phyloP scores from a whole-genome alignment of 2,329 filamentous ascomycete species.

The Talaromyces sp. region DNA sequence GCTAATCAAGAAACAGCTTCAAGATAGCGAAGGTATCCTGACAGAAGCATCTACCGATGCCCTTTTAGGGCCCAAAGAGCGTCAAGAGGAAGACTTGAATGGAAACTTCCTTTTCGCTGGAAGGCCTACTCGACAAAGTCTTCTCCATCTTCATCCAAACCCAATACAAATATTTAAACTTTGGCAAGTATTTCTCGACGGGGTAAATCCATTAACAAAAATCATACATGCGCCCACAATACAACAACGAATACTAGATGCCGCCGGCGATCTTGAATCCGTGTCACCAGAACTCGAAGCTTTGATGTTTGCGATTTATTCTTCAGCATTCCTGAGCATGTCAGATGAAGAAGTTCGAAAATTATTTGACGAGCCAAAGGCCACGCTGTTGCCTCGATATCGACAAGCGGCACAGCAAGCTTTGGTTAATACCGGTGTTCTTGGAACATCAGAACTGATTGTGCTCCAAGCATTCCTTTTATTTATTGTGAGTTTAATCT shows the following conservation, averaged over 20 bases:
- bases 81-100: slow-evolving; percentile 4
- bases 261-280: slow-evolving; percentile 14
- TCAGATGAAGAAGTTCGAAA: slow-evolving; percentile 21
- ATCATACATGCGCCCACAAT: slow-evolving; percentile 23
- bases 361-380: slow-evolving; percentile 17
- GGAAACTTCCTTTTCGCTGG: slow-evolving; percentile 9
- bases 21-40: slow-evolving; percentile 12
- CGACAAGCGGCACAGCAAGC: slow-evolving; percentile 18
- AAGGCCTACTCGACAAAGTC: background rate
- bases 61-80: background rate
- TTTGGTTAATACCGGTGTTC: slow-evolving; percentile 16
- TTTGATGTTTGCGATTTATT: slow-evolving; percentile 31
- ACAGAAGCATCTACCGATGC: slow-evolving; percentile 1
- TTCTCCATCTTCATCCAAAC: slow-evolving; percentile 15
- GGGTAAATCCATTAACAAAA: slow-evolving; percentile 23
- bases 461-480: slow-evolving; percentile 57
- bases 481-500: slow-evolving; percentile 37
- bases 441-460: slow-evolving; percentile 43
- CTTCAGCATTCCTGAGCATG: slow-evolving; percentile 25
- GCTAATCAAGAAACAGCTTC: slow-evolving; percentile 5
- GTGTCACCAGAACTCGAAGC: slow-evolving; percentile 22
- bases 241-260: slow-evolving; percentile 21
- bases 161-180: slow-evolving; percentile 17
- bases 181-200: slow-evolving; percentile 22
- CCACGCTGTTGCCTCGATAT: slow-evolving; percentile 19